Conservation (phyloP, 345 rosid species). For the Zanthoxylum bungeanum region DNA sequence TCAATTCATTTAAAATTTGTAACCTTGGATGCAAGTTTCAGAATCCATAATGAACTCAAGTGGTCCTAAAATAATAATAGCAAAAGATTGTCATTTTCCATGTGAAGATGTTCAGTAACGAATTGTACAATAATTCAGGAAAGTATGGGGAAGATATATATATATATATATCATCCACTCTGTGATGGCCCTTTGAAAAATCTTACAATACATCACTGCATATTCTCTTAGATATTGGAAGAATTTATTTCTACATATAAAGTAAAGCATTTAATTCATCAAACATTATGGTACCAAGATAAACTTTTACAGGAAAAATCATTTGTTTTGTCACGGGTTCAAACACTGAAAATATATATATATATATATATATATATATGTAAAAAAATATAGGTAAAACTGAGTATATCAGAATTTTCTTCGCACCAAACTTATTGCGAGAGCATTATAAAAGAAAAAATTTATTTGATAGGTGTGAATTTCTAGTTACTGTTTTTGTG, state of each 20-base stretch:
- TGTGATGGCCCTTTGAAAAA: background rate
- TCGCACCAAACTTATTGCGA: too few relatives aligned
- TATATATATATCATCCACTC: background rate
- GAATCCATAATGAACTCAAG: background rate
- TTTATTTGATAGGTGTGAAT: too few relatives aligned
- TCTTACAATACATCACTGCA: background rate
- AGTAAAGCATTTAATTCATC: background rate
- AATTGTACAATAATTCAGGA: background rate
- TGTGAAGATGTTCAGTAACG: background rate
- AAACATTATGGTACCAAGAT: background rate
- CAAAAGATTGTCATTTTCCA: background rate
- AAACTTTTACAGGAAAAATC: background rate
- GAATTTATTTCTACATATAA: background rate
- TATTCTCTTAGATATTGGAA: background rate
- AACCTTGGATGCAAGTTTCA: background rate
- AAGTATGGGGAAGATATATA: background rate
- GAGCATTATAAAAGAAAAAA: too few relatives aligned
- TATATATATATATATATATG: too few relatives aligned
- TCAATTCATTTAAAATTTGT: background rate
- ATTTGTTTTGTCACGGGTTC: background rate
- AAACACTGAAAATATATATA: too few relatives aligned
- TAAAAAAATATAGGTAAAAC: too few relatives aligned
- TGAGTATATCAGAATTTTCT: too few relatives aligned
- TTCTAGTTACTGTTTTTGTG: background rate
- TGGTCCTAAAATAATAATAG: constrained; percentile 3